phyloP scores from a whole-genome alignment of 495 filamentous ascomycete genomes.

The Diplogelasinospora grovesii region DNA sequence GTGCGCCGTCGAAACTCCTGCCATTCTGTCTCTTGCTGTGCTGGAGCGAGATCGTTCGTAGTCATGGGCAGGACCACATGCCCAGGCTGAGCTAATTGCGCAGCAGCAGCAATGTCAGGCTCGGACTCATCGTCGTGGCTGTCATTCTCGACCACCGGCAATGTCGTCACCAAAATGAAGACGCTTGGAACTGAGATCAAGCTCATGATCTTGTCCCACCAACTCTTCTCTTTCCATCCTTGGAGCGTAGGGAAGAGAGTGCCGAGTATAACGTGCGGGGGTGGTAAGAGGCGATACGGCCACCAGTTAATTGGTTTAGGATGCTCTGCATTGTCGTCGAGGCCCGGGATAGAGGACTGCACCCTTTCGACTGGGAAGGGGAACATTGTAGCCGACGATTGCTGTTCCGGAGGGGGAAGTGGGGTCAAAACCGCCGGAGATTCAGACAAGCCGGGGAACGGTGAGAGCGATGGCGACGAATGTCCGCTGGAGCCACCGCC shows the following conservation, averaged over 20 bases:
- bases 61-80: slow-evolving; percentile 26
- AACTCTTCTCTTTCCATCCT: slow-evolving; percentile 66
- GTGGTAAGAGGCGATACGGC: slow-evolving; percentile 64
- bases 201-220: slow-evolving; percentile 71
- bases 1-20: slow-evolving; percentile 44
- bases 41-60: slow-evolving; percentile 15
- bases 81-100: slow-evolving; percentile 14
- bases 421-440: slow-evolving; percentile 39
- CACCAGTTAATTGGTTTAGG: slow-evolving; percentile 56
- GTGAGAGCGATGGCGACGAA: slow-evolving; percentile 32
- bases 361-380: slow-evolving; percentile 16
- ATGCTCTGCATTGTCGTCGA: slow-evolving; percentile 42
- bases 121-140: slow-evolving; percentile 45
- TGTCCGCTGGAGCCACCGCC: slow-evolving; percentile 49
- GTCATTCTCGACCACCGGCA: slow-evolving; percentile 79
- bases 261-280: slow-evolving; percentile 59
- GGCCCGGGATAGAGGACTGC: slow-evolving; percentile 17
- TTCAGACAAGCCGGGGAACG: slow-evolving; percentile 37
- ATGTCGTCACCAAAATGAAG: slow-evolving; percentile 80
- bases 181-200: slow-evolving; percentile 80
- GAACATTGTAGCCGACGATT: slow-evolving; percentile 27
- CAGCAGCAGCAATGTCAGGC: slow-evolving; percentile 23
- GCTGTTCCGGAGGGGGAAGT: slow-evolving; percentile 33
- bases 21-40: slow-evolving; percentile 43
- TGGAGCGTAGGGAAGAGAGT: slow-evolving; percentile 87